These are phyloP conservation scores for Mimosa pudica DNA, from an alignment of 306 rosid species.

Conservation along the genomic window DNA sequence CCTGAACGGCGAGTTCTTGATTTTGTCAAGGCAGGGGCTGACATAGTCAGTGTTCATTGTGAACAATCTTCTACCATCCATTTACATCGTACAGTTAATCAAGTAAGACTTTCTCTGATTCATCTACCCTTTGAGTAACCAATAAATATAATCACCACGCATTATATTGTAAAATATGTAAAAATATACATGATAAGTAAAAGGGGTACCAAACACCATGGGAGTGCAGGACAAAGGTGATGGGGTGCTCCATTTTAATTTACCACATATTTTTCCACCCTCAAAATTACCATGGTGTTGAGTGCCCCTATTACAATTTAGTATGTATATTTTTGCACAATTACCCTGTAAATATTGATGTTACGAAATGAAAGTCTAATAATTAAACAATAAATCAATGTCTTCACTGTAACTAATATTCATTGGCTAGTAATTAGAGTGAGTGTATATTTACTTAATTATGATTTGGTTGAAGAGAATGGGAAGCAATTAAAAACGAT, in stretches of 20 bases:
- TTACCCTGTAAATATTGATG: not conserved
- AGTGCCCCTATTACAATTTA: too few relatives aligned
- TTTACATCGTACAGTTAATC: slow-evolving; percentile 88
- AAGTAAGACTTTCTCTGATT: slow-evolving; percentile 51
- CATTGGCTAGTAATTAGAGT: not conserved
- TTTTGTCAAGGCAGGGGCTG: slow-evolving; percentile 99
- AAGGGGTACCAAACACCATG: too few relatives aligned
- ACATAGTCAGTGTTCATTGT: slow-evolving; percentile 91
- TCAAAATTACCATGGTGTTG: too few relatives aligned
- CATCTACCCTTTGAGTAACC: slow-evolving; percentile 7
- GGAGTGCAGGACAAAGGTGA: too few relatives aligned
- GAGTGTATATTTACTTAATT: not conserved
- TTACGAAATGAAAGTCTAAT: not conserved
- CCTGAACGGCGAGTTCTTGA: slow-evolving; percentile 97
- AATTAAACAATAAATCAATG: not conserved
- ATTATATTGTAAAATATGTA: not conserved
- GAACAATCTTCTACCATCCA: slow-evolving; percentile 97
- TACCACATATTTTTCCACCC: too few relatives aligned
- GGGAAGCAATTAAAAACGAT: not conserved
- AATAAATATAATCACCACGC: too few relatives aligned
- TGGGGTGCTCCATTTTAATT: too few relatives aligned
- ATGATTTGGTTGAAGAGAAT: not conserved
- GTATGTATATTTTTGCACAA: too few relatives aligned
- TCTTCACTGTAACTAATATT: not conserved
- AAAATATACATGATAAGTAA: too few relatives aligned